phyloP scores from a whole-genome alignment of 495 filamentous ascomycete genomes.

The Beverwykella pulmonaria region DNA sequence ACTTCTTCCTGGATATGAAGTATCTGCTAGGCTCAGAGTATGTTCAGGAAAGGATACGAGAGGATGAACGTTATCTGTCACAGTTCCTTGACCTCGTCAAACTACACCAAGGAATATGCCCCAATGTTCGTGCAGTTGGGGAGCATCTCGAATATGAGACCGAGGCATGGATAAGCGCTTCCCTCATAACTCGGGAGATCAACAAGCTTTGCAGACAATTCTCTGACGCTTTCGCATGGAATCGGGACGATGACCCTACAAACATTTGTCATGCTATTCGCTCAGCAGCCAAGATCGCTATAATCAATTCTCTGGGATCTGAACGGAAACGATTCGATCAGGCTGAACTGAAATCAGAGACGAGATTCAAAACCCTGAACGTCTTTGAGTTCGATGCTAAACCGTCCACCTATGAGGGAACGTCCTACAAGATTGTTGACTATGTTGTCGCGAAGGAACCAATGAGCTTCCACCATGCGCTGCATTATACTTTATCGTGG shows the following conservation, averaged over 20 bases:
- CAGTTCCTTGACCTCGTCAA: slow-evolving; percentile 96
- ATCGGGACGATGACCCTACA: slow-evolving; percentile 55
- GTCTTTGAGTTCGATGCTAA: slow-evolving; percentile 79
- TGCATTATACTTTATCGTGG: slow-evolving; percentile 98
- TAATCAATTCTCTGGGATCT: slow-evolving; percentile 83
- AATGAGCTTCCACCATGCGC: slow-evolving; percentile 96
- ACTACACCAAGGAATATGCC: slow-evolving; percentile 93
- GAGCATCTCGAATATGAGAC: slow-evolving; percentile 99
- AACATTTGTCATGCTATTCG: slow-evolving; percentile 74
- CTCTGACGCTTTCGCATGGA: slow-evolving; percentile 77
- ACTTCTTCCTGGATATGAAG: slow-evolving; percentile 91
- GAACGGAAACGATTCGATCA: slow-evolving; percentile 85
- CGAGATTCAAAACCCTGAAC: slow-evolving; percentile 73
- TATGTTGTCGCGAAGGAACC: slow-evolving; percentile 85
- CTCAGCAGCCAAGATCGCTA: slow-evolving; percentile 72
- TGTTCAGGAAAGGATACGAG: slow-evolving; percentile 79
- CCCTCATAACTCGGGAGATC: slow-evolving; percentile 90
- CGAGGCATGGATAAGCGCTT: slow-evolving; percentile 96
- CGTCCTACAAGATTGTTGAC: slow-evolving; percentile 67
- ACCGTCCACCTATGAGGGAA: slow-evolving; percentile 36
- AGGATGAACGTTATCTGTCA: slow-evolving; percentile 80
- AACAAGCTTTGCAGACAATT: slow-evolving; percentile 88
- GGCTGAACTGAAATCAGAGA: slow-evolving; percentile 83
- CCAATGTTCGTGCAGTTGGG: slow-evolving; percentile 84
- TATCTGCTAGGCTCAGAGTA: slow-evolving; percentile 86